Conservation (phyloP, 257 asterid species). For the Capsicum baccatum region DNA sequence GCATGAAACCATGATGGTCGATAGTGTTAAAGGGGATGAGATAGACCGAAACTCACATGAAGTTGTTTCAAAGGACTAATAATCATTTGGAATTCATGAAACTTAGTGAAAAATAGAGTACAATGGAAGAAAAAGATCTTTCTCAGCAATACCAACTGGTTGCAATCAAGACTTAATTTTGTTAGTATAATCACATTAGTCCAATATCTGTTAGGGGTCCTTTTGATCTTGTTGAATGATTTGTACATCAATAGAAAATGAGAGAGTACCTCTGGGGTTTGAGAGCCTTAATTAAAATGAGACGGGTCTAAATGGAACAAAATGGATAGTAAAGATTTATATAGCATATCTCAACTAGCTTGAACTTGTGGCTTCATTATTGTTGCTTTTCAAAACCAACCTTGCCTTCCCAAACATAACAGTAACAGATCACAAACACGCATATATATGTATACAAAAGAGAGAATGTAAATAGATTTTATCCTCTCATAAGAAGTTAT, state of each 20-base stretch:
- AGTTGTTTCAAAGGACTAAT: background rate
- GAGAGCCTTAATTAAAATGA: background rate
- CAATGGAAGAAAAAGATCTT: background rate
- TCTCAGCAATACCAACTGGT: background rate
- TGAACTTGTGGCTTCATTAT: background rate
- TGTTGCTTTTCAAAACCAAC: background rate
- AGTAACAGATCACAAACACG: background rate
- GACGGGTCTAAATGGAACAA: background rate
- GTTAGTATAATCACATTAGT: background rate
- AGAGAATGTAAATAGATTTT: background rate
- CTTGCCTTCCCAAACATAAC: constrained; percentile 17
- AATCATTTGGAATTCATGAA: background rate
- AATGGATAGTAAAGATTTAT: constrained; percentile 5
- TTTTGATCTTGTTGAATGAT: constrained; percentile 8
- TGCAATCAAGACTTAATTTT: background rate
- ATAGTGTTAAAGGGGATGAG: background rate
- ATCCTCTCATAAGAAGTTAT: background rate
- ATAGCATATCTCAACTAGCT: background rate
- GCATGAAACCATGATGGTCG: background rate
- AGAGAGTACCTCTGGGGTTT: constrained; percentile 6
- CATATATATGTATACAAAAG: background rate
- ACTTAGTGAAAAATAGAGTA: background rate
- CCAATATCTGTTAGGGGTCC: background rate
- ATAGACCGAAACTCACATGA: background rate
- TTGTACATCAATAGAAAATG: constrained; percentile 19